These are phyloP conservation scores for Podosphaera xanthii DNA, from an alignment of 2,329 filamentous ascomycete species.

Conservation along the genomic window DNA sequence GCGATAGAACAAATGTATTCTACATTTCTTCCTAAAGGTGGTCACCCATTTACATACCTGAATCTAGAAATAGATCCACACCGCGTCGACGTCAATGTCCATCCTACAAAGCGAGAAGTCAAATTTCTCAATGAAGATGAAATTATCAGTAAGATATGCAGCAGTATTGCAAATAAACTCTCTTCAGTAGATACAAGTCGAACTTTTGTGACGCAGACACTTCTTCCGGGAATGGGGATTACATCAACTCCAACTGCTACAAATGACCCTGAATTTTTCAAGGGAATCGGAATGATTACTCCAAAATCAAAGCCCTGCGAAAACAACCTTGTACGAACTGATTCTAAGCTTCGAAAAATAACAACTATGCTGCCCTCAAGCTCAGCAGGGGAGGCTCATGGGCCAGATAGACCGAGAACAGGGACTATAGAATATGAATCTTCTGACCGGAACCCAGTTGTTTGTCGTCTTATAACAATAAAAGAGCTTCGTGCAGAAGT, in stretches of 20 bases:
- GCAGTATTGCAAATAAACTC: constrained; percentile 52
- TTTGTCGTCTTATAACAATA: constrained; percentile 60
- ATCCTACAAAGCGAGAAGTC: constrained; percentile 90
- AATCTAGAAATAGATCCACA: constrained; percentile 81
- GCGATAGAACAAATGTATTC: constrained; percentile 78
- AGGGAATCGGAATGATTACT: constrained; percentile 12
- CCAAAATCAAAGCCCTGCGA: constrained; percentile 46
- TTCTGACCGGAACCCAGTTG: constrained; percentile 42
- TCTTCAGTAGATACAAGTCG: constrained; percentile 80
- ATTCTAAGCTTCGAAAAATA: constrained; percentile 75
- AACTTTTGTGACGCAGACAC: constrained; percentile 80
- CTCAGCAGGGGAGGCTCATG: constrained; percentile 6
- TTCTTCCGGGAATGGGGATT: constrained; percentile 46
- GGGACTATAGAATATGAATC: constrained; percentile 38
- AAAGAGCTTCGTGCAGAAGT: constrained; percentile 66
- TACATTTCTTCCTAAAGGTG: constrained; percentile 72
- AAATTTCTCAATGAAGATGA: constrained; percentile 97
- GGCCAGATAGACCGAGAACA: no score
- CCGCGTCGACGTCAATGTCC: constrained; percentile 88
- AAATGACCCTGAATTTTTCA: constrained; percentile 3
- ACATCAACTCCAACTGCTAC: constrained; percentile 13
- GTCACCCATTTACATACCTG: constrained; percentile 83
- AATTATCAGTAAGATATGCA: constrained; percentile 69
- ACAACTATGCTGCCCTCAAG: constrained; percentile 73
- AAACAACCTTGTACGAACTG: constrained; percentile 77